A percentile compares a stretch with the other conserved stretches of the same genome.
phyloP scores from a whole-genome alignment of 305 asterid genomes.

The Fraxinus sp. region DNA sequence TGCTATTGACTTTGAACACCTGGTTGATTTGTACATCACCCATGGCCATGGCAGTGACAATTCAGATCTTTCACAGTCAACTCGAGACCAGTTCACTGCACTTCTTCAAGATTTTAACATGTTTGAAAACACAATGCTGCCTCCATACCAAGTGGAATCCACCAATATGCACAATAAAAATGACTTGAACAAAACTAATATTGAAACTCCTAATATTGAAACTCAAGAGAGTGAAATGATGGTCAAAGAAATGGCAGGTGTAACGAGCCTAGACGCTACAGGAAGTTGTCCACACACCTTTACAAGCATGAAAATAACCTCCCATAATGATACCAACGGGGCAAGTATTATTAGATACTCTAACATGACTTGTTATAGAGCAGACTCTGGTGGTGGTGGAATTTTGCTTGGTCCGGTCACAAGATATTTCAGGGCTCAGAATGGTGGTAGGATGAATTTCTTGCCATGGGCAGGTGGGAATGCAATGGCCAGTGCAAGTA shows the following conservation, averaged over 20 bases:
- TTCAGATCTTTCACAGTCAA: constrained; percentile 12
- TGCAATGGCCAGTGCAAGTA: neutral
- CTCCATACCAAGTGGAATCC: constrained; percentile 12
- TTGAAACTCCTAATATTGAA: constrained; percentile 22
- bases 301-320: constrained; percentile 9
- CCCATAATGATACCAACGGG: neutral
- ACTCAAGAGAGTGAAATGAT: constrained; percentile 28
- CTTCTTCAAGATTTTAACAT: constrained; percentile 30
- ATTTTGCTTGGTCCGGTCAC: constrained; percentile 15
- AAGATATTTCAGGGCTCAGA: neutral
- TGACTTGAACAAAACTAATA: neutral
- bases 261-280: constrained; percentile 17
- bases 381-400: constrained; percentile 25
- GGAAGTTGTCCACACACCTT: constrained; percentile 18
- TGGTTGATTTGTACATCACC: constrained; percentile 35
- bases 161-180: constrained; percentile 1
- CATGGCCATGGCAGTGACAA: constrained; percentile 22
- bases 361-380: constrained; percentile 31
- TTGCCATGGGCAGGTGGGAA: neutral
- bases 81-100: constrained; percentile 6
- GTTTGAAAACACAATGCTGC: constrained; percentile 26
- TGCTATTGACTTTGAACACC: constrained; percentile 27
- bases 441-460: neutral
- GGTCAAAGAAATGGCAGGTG: constrained; percentile 29
- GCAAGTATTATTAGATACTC: constrained; percentile 36